Base-by-base conservation (phyloP, 495 filamentous ascomycete genomes). In the Penicillium lividum region DNA sequence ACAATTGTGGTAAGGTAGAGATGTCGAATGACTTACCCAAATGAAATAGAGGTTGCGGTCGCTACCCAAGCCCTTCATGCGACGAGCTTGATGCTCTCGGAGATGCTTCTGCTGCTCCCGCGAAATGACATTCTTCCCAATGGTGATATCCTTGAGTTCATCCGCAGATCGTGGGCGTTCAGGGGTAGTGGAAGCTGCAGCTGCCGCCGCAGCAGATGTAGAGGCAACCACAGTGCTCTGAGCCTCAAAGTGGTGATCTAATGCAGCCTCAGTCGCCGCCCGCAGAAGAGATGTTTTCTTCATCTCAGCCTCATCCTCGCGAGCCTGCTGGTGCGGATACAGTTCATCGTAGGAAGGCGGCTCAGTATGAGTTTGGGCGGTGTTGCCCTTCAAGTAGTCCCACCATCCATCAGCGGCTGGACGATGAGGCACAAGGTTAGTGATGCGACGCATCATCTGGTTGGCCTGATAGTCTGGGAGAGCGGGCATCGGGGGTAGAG, bases 321-420 rank as follows among this genome's bases (percentile, higher is more conserved):
- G 66, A 38, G 62, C 64, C 25, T 77, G 75, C 36, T 80, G 71
- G 6, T 74, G 71, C 5, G 91, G 91, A 66, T 85, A 96, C 29
- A 95, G 81, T 22, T 92, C 91, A 52, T 92, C 84, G 58, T 96
- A 96, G 5, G 91, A 84, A 33, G 91, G 91, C 6, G 91, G 91
- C 29, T 75, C 68, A 4, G 69, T 73, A 38, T 70, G 68, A 15
- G 62, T 75, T 46, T 75, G 79, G 54, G 69, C 72, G 60, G 71
- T 80, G 72, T 70, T 77, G 52, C 71, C 81, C 46, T 77, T 82
- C 57, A 86, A 69, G 45, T 87, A 74, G 64, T 90, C 86, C 82
- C 87, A 90, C 87, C 89, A 91, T 60, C 80, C 77, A 33, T 84
- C 85, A 27, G 80, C 74, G 15, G 60, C 76, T 58, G 68, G 77